Evolutionary conservation across 1,284 basidiomycete genomes (phyloP).

Genomic region (Cystobasidium sp.): DNA sequence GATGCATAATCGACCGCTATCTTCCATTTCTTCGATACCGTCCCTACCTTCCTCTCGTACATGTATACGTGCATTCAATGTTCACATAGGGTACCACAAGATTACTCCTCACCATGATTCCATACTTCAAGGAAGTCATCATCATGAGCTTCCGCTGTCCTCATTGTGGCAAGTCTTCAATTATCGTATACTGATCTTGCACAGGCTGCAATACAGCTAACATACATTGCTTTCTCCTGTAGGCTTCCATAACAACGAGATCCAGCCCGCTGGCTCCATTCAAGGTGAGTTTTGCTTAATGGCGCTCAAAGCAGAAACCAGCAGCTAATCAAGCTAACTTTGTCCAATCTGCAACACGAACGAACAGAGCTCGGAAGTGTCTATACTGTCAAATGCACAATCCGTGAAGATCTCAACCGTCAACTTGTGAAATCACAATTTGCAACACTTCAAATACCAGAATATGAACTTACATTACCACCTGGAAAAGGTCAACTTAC

Average conservation of each 20-base stretch:
- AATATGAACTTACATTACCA: slow-evolving; percentile 89
- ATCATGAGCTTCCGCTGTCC: slow-evolving; percentile 96
- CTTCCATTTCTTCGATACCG: slow-evolving; percentile 38
- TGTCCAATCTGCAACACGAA: neutral
- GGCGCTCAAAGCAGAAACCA: slow-evolving; percentile 12
- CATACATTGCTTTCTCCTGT: neutral
- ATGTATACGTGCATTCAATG: neutral
- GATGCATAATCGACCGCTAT: too few species aligned
- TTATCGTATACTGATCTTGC: neutral
- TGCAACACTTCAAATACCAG: slow-evolving; percentile 81
- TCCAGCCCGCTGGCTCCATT: slow-evolving; percentile 87
- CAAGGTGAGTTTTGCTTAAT: slow-evolving; percentile 65
- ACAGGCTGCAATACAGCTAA: neutral
- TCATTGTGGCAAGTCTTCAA: slow-evolving; percentile 71
- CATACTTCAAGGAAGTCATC: slow-evolving; percentile 94
- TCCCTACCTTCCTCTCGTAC: neutral
- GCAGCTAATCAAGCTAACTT: neutral
- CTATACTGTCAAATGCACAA: slow-evolving; percentile 82
- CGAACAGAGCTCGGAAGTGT: slow-evolving; percentile 58
- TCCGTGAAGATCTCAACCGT: slow-evolving; percentile 80
- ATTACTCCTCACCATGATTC: slow-evolving; percentile 90
- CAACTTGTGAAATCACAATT: slow-evolving; percentile 90
- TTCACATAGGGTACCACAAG: slow-evolving; percentile 79
- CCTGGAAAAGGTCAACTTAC: slow-evolving; percentile 84
- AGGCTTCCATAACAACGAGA: slow-evolving; percentile 79